Evolutionary conservation across 345 rosid species (phyloP).

Genomic region (Fremontodendron californicum): DNA sequence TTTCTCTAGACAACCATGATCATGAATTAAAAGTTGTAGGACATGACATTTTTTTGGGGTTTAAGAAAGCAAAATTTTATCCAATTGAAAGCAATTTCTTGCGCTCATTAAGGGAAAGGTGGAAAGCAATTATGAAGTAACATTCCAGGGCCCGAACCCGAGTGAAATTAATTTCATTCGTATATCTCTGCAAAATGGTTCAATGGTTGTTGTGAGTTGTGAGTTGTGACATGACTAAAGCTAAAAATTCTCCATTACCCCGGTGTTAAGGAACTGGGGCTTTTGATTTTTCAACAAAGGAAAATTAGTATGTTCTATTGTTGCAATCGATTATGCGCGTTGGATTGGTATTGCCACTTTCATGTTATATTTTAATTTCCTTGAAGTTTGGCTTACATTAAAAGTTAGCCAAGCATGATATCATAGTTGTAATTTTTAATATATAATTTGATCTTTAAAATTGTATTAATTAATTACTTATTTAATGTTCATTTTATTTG

Average conservation of each 20-base stretch:
- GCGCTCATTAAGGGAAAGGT: not conserved
- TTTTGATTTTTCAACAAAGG: too few relatives aligned
- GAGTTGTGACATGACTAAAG: not conserved
- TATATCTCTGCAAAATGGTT: not conserved
- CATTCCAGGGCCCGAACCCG: not conserved
- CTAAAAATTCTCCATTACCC: not conserved
- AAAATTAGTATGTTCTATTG: not conserved
- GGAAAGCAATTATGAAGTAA: not conserved
- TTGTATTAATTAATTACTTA: too few relatives aligned
- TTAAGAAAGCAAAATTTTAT: not conserved
- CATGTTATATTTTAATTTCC: too few relatives aligned
- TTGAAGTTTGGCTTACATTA: too few relatives aligned
- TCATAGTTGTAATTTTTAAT: too few relatives aligned
- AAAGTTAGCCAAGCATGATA: too few relatives aligned
- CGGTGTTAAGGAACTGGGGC: not conserved
- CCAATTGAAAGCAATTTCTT: not conserved
- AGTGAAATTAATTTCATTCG: not conserved
- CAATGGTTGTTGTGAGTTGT: too few relatives aligned
- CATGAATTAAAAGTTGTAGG: not conserved
- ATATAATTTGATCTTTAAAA: too few relatives aligned
- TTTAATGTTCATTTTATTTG: too few relatives aligned
- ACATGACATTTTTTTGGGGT: not conserved
- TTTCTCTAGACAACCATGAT: not conserved
- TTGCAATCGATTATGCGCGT: too few relatives aligned
- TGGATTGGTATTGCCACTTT: too few relatives aligned